Evolutionary conservation across 371 early-diverging fungal genomes (phyloP).

Genomic region (Synchytrium microbalum): DNA sequence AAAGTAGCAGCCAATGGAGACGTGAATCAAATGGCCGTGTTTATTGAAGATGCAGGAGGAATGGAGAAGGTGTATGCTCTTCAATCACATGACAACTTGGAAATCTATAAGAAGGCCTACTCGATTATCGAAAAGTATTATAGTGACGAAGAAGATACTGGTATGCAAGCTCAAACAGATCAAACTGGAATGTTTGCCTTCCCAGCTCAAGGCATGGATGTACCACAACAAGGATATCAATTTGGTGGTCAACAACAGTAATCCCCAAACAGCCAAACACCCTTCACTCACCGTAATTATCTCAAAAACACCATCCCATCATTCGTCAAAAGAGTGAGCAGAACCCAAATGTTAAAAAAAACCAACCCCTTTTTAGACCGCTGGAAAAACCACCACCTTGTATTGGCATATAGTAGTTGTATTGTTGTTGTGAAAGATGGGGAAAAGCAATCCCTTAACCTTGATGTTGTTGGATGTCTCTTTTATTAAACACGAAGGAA

Average conservation of each 20-base stretch:
- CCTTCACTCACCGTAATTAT: too few relatives aligned
- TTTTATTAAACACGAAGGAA: too few relatives aligned
- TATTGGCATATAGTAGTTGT: too few relatives aligned
- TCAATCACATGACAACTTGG: slow-evolving; percentile 83
- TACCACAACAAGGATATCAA: neutral
- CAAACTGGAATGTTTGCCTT: slow-evolving; percentile 63
- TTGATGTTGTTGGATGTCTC: too few relatives aligned
- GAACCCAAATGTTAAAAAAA: too few relatives aligned
- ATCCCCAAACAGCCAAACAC: too few relatives aligned
- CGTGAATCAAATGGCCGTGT: slow-evolving; percentile 72
- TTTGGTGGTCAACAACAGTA: neutral
- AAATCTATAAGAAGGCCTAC: slow-evolving; percentile 93
- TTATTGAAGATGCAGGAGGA: slow-evolving; percentile 86
- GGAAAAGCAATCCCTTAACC: too few relatives aligned
- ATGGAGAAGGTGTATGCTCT: slow-evolving; percentile 85
- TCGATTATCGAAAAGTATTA: slow-evolving; percentile 90
- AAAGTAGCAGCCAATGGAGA: slow-evolving; percentile 44
- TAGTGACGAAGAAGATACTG: slow-evolving; percentile 64
- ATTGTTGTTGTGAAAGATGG: too few relatives aligned
- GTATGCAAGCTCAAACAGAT: slow-evolving; percentile 53
- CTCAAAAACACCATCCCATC: too few relatives aligned
- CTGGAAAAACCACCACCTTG: too few relatives aligned
- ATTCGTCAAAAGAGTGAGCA: too few relatives aligned
- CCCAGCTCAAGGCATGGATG: slow-evolving; percentile 18
- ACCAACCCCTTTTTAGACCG: too few relatives aligned